Evolutionary conservation across 495 filamentous ascomycete genomes (phyloP), one percentile per base, ranked within the genome.

Genomic region (Hyaloscypha bicolor): DNA sequence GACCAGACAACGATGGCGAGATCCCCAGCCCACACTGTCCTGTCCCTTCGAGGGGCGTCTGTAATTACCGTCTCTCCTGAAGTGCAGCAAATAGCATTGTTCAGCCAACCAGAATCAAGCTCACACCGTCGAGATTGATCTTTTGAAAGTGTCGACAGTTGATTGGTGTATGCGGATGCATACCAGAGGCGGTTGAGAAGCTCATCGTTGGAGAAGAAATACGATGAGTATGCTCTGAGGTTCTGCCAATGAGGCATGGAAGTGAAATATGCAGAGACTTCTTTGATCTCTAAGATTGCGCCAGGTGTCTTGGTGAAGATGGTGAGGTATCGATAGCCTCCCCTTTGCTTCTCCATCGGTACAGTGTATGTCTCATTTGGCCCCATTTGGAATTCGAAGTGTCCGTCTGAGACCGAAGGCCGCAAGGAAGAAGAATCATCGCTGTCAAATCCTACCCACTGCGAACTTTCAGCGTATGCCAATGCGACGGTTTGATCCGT

Each of bases 101-200:
- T 67, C 16, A 32, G n/a, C 65, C 65, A 67, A 52, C 82, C 82
- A 58, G 64, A 70, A 0, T 68, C 76, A 6, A 87, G 66, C 33
- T 81, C 81, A 56, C 81, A 80, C 33, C 80, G 73, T 35, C 85
- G 79, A 6, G 85, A 85, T 14, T 82, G 85, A 63, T 79, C 73
- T 2, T 79, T 78, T 11, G 83, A 81, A 0, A 88, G 80, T 3
- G 81, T 77, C 72, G 86, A 85, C 0, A 82, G 84, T 71, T 88
- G 85, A 37, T 83, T 73, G 1, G 86, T 89, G 71, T 87, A 89
- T 33, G 85, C 85, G 30, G 84, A 84, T 19, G 83, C 83, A 75
- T 89, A 89, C 84, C 85, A 89, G 31, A 88, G 81, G 29, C 78
- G 78, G 63, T 89, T 87, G 52, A 90, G 78, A 25, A 85, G 73